A percentile compares a stretch with the other conserved stretches of the same genome.
Conservation (phyloP, 2,329 filamentous ascomycete species). For the Aspergillus novoparasiticus region DNA sequence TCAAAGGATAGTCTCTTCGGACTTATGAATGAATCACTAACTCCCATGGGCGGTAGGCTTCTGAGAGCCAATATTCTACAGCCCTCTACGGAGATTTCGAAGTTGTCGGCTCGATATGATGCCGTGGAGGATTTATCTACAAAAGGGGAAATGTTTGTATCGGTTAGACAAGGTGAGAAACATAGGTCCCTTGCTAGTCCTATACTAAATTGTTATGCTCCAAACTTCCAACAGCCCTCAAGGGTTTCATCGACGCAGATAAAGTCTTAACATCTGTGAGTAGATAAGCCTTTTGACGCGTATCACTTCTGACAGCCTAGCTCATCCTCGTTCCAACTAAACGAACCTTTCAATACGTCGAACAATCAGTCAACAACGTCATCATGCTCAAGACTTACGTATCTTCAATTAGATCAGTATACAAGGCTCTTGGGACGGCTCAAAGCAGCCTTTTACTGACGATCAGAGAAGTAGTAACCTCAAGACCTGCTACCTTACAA, state of each 20-base stretch:
- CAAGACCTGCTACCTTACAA: neutral
- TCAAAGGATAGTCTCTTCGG: constrained; percentile 84
- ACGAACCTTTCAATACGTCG: constrained; percentile 67
- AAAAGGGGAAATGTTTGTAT: constrained; percentile 83
- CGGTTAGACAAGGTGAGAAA: constrained; percentile 66
- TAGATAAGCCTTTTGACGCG: neutral
- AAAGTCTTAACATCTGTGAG: constrained; percentile 73
- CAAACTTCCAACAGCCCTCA: constrained; percentile 58
- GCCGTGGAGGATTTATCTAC: constrained; percentile 79
- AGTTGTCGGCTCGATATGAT: constrained; percentile 74
- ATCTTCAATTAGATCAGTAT: constrained; percentile 66
- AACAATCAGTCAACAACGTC: constrained; percentile 83
- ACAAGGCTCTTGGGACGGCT: constrained; percentile 67
- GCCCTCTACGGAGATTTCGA: constrained; percentile 72
- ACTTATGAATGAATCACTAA: constrained; percentile 79
- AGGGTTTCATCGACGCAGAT: constrained; percentile 76
- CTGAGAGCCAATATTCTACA: constrained; percentile 86
- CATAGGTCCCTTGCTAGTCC: too few relatives aligned
- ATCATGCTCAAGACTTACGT: constrained; percentile 85
- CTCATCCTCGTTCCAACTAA: constrained; percentile 75
- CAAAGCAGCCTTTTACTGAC: constrained; percentile 65
- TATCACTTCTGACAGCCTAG: constrained; percentile 43
- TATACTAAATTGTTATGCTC: neutral
- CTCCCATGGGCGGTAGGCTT: constrained; percentile 84
- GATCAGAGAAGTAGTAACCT: constrained; percentile 59